Conservation (phyloP, 768 basidiomycete species). For the Trametes cingulata region DNA sequence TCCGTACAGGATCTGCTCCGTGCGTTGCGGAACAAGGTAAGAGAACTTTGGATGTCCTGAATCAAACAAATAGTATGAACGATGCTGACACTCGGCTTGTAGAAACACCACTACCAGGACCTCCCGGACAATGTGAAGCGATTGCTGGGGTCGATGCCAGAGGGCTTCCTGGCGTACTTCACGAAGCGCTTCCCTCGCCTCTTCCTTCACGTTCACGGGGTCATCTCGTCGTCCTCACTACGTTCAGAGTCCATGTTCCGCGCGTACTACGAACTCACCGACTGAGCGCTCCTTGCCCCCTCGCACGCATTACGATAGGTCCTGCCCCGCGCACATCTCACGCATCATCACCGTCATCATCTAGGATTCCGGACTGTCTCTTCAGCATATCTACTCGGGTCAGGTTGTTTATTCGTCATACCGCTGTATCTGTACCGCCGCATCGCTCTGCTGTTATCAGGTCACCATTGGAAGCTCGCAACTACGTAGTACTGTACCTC, state of each 20-base stretch:
- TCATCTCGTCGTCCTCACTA: conserved; percentile 71
- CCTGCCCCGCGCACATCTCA: neutral
- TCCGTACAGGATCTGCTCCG: conserved; percentile 91
- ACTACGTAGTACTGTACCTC: neutral
- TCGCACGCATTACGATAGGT: neutral
- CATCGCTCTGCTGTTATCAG: conserved; percentile 15
- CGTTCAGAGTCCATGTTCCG: conserved; percentile 88
- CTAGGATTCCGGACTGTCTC: conserved; percentile 8
- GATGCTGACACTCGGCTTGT: conserved; percentile 3
- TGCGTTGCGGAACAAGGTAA: conserved; percentile 92
- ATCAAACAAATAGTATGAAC: too few relatives aligned
- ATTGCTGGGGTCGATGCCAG: conserved; percentile 87
- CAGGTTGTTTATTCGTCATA: conserved; percentile 6
- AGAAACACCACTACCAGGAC: conserved; percentile 99
- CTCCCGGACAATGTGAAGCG: conserved; percentile 89
- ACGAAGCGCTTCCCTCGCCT: conserved; percentile 89
- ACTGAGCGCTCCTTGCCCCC: conserved; percentile 29
- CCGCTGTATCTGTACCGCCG: conserved; percentile 12
- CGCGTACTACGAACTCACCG: conserved; percentile 78
- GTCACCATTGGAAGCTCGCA: neutral
- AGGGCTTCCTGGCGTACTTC: conserved; percentile 91
- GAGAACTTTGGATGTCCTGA: conserved; percentile 21
- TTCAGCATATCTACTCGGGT: neutral
- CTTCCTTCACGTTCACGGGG: conserved; percentile 90
- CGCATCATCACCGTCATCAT: neutral